Percentiles rank a stretch among this genome's conserved stretches.
These are phyloP conservation scores for Dictyostelium discoideum DNA, from an alignment of 78 protist species.

Conservation along the genomic window DNA sequence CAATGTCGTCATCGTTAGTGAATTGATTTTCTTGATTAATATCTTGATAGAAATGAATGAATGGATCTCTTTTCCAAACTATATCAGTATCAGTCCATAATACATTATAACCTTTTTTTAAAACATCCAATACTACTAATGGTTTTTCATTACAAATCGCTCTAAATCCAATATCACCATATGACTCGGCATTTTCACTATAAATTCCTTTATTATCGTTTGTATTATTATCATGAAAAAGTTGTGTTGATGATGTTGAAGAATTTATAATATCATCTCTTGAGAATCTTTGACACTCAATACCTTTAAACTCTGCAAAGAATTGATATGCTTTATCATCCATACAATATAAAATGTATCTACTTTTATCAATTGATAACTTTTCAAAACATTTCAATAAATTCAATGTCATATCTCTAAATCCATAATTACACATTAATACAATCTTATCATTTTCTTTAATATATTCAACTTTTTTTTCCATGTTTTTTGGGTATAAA, in stretches of 20 bases:
- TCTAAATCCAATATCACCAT: slow-evolving; percentile 69
- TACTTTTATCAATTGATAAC: not conserved
- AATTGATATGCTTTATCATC: slow-evolving; percentile 41
- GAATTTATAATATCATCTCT: not conserved
- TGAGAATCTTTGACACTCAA: not conserved
- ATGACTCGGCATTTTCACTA: slow-evolving; percentile 76
- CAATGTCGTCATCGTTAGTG: not conserved
- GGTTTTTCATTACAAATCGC: slow-evolving; percentile 80
- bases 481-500: too few species aligned
- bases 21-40: not conserved
- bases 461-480: not conserved
- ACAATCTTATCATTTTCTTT: slow-evolving; percentile 37
- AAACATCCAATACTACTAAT: slow-evolving; percentile 52
- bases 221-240: too few species aligned
- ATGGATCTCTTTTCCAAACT: slow-evolving; percentile 68
- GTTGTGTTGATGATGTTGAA: too few species aligned
- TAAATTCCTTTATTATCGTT: slow-evolving; percentile 23
- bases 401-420: slow-evolving; percentile 66
- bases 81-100: slow-evolving; percentile 82
- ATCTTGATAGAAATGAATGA: not conserved
- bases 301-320: not conserved
- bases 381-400: slow-evolving; percentile 22
- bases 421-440: slow-evolving; percentile 75
- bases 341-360: slow-evolving; percentile 26
- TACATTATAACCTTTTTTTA: slow-evolving; percentile 67